Conservation (phyloP, 176 grass and related monocot species). For the Ampelocalamus luodianensis region DNA sequence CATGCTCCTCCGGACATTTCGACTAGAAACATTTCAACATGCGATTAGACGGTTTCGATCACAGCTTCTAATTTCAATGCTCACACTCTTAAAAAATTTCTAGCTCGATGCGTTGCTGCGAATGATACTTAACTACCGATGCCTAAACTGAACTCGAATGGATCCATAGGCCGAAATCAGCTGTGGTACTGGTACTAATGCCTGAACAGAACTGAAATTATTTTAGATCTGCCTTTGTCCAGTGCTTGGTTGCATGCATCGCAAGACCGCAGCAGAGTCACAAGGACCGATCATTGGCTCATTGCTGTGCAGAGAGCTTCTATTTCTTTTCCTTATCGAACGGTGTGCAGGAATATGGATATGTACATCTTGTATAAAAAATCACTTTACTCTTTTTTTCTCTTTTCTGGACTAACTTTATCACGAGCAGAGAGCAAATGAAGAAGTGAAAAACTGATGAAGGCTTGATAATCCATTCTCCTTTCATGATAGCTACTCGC, state of each 20-base stretch:
- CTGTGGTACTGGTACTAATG: too few species aligned
- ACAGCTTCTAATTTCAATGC: too few species aligned
- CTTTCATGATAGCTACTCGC: background rate
- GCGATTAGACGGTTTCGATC: too few species aligned
- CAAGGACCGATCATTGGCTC: background rate
- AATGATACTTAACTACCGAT: too few species aligned
- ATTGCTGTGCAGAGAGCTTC: background rate
- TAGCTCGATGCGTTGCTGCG: too few species aligned
- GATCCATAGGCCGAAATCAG: too few species aligned
- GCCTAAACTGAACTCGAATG: too few species aligned
- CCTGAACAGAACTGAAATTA: too few species aligned
- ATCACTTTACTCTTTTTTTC: background rate
- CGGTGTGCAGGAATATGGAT: background rate
- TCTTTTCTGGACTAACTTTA: background rate
- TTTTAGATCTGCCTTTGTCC: too few species aligned
- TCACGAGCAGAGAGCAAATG: background rate
- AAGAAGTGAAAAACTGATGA: background rate
- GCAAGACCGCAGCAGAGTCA: background rate
- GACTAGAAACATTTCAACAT: too few species aligned
- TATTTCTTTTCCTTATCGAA: background rate
- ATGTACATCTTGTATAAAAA: background rate
- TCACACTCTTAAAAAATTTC: too few species aligned
- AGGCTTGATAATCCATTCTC: background rate
- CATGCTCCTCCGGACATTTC: background rate
- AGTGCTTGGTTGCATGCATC: background rate